Evolutionary conservation across 1,284 basidiomycete genomes (phyloP).

Genomic region (Amylostereum chailletii): DNA sequence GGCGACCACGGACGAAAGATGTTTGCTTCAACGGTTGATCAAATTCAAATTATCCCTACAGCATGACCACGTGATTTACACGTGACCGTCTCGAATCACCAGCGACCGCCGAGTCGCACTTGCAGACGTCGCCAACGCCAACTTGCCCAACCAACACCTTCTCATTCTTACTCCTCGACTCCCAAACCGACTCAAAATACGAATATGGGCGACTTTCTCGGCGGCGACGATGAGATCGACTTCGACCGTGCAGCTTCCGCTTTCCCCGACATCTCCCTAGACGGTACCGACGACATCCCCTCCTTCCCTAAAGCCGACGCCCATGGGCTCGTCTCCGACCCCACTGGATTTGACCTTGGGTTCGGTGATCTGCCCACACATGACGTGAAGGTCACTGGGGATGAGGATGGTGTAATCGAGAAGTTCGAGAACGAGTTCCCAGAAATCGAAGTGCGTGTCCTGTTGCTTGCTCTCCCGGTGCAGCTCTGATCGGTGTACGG

Average conservation of each 20-base stretch:
- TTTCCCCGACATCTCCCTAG: conserved; percentile 80
- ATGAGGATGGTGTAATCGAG: conserved; percentile 66
- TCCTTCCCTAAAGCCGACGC: conserved; percentile 27
- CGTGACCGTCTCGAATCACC: no score
- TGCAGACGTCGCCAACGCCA: no score
- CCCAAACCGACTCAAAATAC: not conserved
- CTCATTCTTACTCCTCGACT: not conserved
- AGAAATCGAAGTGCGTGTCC: conserved; percentile 56
- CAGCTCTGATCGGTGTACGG: not conserved
- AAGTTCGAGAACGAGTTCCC: conserved; percentile 92
- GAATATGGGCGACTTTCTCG: conserved; percentile 14
- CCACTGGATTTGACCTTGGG: conserved; percentile 52
- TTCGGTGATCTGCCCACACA: conserved; percentile 44
- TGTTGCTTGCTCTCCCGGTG: conserved; percentile 7
- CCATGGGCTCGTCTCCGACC: conserved; percentile 16
- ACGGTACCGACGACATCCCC: conserved; percentile 49
- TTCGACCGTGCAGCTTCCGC: conserved; percentile 72
- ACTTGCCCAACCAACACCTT: no score
- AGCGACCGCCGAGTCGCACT: no score
- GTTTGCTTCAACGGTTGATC: no score
- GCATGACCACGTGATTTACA: no score
- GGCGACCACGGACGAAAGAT: no score
- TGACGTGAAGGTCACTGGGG: conserved; percentile 75
- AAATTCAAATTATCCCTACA: no score
- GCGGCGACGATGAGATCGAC: conserved; percentile 50